A percentile compares a stretch with the other conserved stretches of the same genome.
Conservation (phyloP, 2,329 filamentous ascomycete genomes). For the Sporothrix inflata region DNA sequence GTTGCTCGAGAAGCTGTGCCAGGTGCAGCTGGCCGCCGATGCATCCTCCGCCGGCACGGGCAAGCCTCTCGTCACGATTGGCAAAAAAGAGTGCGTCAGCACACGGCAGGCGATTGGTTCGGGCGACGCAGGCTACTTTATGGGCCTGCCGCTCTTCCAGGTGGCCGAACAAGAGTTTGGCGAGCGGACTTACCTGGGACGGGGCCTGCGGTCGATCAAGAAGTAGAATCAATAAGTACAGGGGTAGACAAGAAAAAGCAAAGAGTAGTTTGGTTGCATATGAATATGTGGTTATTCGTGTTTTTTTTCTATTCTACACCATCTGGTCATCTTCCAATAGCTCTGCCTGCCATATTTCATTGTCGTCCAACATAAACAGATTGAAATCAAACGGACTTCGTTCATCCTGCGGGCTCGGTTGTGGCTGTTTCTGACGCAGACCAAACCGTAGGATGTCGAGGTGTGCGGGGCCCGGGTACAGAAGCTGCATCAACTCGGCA, state of each 20-base stretch:
- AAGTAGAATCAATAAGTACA: constrained; percentile 18
- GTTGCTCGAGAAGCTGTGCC: constrained; percentile 53
- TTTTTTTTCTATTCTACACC: neutral
- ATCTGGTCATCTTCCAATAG: neutral
- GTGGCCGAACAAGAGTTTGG: constrained; percentile 36
- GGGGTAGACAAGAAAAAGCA: neutral
- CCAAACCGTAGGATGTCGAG: constrained; percentile 29
- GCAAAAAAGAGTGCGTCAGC: constrained; percentile 32
- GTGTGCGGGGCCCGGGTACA: constrained; percentile 33
- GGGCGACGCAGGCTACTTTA: constrained; percentile 32
- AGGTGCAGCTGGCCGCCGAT: constrained; percentile 56
- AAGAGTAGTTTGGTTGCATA: neutral
- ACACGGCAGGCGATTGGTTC: constrained; percentile 35
- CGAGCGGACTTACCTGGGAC: constrained; percentile 35
- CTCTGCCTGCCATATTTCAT: neutral
- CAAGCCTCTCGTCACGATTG: constrained; percentile 32
- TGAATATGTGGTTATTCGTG: too few species aligned
- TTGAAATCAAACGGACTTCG: constrained; percentile 31
- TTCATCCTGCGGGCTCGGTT: constrained; percentile 18
- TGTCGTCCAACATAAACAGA: constrained; percentile 29
- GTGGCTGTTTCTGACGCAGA: constrained; percentile 24
- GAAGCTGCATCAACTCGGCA: constrained; percentile 32
- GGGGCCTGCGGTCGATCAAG: constrained; percentile 31
- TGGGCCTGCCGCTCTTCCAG: constrained; percentile 37
- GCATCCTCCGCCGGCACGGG: constrained; percentile 65